phyloP scores from a whole-genome alignment of 192 early-diverging fungal genomes.

The Coemansia sp. region DNA sequence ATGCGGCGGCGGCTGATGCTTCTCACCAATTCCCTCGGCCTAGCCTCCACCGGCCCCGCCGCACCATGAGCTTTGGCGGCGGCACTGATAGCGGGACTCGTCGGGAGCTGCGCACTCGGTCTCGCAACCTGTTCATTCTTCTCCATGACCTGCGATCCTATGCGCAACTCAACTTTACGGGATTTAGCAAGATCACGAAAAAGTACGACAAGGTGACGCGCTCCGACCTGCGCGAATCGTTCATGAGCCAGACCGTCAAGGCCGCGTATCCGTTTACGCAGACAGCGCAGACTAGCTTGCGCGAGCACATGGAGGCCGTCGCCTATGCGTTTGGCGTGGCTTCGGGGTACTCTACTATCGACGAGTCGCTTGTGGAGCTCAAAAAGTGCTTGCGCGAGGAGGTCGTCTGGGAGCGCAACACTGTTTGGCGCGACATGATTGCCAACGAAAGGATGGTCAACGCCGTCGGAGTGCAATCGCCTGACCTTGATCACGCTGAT shows the following conservation, averaged over 20 bases:
- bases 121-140: slow-evolving; percentile 77
- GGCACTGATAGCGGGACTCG: slow-evolving; percentile 9
- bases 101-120: slow-evolving; percentile 44
- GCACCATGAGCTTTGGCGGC: slow-evolving; percentile 34
- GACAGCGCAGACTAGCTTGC: slow-evolving; percentile 61
- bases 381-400: slow-evolving; percentile 81
- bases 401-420: slow-evolving; percentile 95
- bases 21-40: slow-evolving; percentile 9
- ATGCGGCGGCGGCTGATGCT: neutral
- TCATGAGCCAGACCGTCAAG: slow-evolving; percentile 65
- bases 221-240: slow-evolving; percentile 67
- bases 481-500: slow-evolving; percentile 27
- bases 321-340: slow-evolving; percentile 34
- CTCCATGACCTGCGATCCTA: slow-evolving; percentile 85
- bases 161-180: slow-evolving; percentile 85
- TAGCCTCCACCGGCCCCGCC: slow-evolving; percentile 14
- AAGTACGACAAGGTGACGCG: slow-evolving; percentile 96
- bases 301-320: slow-evolving; percentile 57
- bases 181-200: slow-evolving; percentile 93
- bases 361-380: slow-evolving; percentile 70
- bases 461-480: slow-evolving; percentile 64
- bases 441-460: slow-evolving; percentile 78
- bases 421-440: slow-evolving; percentile 97
- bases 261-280: slow-evolving; percentile 68
- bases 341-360: slow-evolving; percentile 46